phyloP scores from a whole-genome alignment of 805 yeast genomes.

The Schizosaccharomyces octosporus region DNA sequence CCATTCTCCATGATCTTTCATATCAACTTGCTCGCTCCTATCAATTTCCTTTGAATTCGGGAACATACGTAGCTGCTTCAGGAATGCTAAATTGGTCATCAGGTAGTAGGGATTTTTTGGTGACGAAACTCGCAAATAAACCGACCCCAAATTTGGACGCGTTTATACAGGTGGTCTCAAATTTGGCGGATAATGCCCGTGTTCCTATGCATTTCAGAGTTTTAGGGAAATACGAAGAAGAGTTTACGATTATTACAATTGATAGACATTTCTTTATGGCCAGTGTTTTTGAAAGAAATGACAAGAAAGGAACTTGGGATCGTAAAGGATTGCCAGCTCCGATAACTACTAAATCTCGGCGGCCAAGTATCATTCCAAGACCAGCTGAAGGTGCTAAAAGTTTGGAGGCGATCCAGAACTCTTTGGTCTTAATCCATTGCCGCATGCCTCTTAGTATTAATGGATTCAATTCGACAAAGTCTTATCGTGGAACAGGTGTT shows the following conservation, averaged over 20 bases:
- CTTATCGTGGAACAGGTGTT: constrained; percentile 39
- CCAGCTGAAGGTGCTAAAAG: neutral
- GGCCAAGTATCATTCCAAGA: neutral
- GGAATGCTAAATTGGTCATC: constrained; percentile 63
- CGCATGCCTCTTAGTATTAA: constrained; percentile 8
- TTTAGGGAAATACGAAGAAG: constrained; percentile 6
- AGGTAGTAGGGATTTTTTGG: constrained; percentile 54
- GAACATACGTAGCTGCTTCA: constrained; percentile 33
- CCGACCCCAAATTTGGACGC: constrained; percentile 52
- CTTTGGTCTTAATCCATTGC: constrained; percentile 6
- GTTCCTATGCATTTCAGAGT: constrained; percentile 16
- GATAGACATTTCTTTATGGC: constrained; percentile 8
- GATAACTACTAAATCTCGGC: neutral
- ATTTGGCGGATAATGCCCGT: constrained; percentile 49
- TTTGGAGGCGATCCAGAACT: constrained; percentile 4
- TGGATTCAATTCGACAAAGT: constrained; percentile 6
- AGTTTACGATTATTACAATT: constrained; percentile 4
- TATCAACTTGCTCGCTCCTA: constrained; percentile 70
- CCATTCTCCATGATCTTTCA: constrained; percentile 59
- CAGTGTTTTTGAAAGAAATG: constrained; percentile 6
- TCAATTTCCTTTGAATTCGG: constrained; percentile 8
- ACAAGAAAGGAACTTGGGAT: constrained; percentile 8
- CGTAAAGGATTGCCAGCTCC: constrained; percentile 3
- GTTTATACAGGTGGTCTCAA: constrained; percentile 52
- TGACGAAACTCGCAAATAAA: constrained; percentile 30